phyloP scores from a whole-genome alignment of 140 eudicot genomes.

The Cichorium intybus region DNA sequence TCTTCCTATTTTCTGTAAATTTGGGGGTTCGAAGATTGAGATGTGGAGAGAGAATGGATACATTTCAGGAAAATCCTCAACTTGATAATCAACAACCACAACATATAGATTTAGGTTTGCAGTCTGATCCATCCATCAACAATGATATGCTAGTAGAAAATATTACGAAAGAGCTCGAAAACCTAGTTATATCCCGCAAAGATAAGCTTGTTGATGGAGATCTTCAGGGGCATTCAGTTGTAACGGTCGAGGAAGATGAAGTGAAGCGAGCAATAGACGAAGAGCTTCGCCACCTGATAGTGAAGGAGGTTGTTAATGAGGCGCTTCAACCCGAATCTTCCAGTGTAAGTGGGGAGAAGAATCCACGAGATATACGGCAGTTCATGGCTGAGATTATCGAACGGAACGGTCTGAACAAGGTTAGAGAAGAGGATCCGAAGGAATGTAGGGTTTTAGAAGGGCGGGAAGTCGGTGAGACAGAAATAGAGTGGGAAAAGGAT shows the following conservation, averaged over 20 bases:
- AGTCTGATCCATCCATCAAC: conserved; percentile 21
- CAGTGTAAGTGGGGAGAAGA: conserved; percentile 10
- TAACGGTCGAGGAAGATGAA: conserved; percentile 14
- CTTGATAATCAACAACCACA: conserved; percentile 17
- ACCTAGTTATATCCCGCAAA: conserved; percentile 26
- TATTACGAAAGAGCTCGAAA: conserved; percentile 26
- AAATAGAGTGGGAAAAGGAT: background rate
- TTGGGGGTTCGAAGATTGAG: conserved; percentile 19
- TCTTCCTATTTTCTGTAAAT: background rate
- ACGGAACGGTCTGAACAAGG: background rate
- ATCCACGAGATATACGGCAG: background rate
- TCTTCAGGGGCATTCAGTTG: background rate
- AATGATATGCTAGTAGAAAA: conserved; percentile 5
- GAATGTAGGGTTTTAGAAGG: conserved; percentile 29
- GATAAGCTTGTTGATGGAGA: conserved; percentile 1
- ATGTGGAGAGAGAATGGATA: conserved; percentile 44
- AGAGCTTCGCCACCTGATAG: conserved; percentile 16
- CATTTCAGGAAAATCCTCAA: background rate
- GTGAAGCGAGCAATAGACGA: background rate
- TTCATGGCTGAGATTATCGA: conserved; percentile 5
- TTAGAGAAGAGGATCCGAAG: conserved; percentile 11
- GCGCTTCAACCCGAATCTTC: conserved; percentile 2
- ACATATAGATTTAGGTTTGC: conserved; percentile 1
- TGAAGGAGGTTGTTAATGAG: conserved; percentile 22
- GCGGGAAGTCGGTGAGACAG: conserved; percentile 9